Base-by-base conservation (phyloP, 2,329 filamentous ascomycete species). In the Plenodomus tracheiphilus region DNA sequence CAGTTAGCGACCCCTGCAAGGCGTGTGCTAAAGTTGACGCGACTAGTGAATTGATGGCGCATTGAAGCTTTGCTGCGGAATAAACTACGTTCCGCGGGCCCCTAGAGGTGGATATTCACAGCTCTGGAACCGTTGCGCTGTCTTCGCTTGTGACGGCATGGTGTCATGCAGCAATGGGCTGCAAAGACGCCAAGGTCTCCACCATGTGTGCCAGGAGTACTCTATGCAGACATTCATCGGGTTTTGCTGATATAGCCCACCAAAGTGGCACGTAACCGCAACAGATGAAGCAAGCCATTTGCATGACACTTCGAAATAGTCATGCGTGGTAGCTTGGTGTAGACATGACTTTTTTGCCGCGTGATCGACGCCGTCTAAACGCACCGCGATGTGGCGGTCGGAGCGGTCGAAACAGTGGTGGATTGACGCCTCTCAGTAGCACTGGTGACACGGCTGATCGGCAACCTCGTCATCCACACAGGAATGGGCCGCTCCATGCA, bases 1-100 rank as follows among this genome's bases (percentile, higher is more conserved):
- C 47, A 53, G 49, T 28, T 20, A 49, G 11, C 30, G 32, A 53
- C 37, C 54, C 52, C 48, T 56, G 55, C 48, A 54, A 47, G 43
- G 34, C 52, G 42, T 53, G 49, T 62, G 53, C 61, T 62, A 65
- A 61, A 49, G 39, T 59, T 59, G 56, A 61, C 43, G 53, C 45
- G 53, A 30, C 46, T 54, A 51, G 44, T 30, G 42, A 41, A 47
- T 22, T 19, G 28, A 52, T 51, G 52, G 56, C 47, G 42, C 28
- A 32, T 11, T 11, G 46, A 53, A 52, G 49, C 49, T 45, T 34
- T 54, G 25, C 44, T 52, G 47, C 37, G 45, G 50, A 51, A 37
- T 45, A 61, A 53, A 50, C 47, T 44, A 53, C 32, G 47, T 51
- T 39, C 48, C 44, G 42, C 42, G 35, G 43, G 30, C 39, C 46